These are phyloP conservation scores for Sporothrix inflata DNA, from an alignment of 2,329 filamentous ascomycete genomes.

Conservation along the genomic window DNA sequence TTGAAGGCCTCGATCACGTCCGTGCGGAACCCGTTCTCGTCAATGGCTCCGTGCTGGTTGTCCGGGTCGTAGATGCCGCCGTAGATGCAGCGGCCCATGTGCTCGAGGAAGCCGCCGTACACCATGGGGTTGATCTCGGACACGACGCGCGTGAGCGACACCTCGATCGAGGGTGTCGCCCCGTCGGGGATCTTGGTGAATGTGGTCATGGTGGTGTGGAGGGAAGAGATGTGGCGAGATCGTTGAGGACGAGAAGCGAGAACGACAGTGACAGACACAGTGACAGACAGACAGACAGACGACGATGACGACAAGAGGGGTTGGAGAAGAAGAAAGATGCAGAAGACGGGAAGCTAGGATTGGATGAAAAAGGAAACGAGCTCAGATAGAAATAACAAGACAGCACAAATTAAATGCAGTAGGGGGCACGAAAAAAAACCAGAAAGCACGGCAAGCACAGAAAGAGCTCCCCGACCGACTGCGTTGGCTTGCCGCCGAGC, in stretches of 20 bases:
- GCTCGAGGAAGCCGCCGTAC: constrained; percentile 86
- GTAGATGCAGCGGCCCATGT: constrained; percentile 89
- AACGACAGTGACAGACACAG: too few species aligned
- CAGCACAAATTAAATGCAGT: neutral
- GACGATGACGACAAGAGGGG: neutral
- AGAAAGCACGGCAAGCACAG: too few species aligned
- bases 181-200: constrained; percentile 13
- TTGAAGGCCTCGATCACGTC: constrained; percentile 76
- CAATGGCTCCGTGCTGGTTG: constrained; percentile 64
- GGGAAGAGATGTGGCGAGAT: neutral
- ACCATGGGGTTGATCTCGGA: constrained; percentile 78
- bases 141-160: constrained; percentile 41
- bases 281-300: neutral
- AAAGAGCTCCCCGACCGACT: neutral
- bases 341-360: neutral
- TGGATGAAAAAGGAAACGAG: neutral
- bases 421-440: too few species aligned
- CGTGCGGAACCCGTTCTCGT: constrained; percentile 73
- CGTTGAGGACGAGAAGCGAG: too few species aligned
- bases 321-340: too few species aligned
- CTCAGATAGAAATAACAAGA: neutral
- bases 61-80: constrained; percentile 81
- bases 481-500: neutral
- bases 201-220: neutral
- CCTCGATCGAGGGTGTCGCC: neutral